Percentiles rank a stretch among this genome's conserved stretches.
These are phyloP conservation scores for Vachellia pachyceras DNA, from an alignment of 306 rosid species.

Conservation along the genomic window DNA sequence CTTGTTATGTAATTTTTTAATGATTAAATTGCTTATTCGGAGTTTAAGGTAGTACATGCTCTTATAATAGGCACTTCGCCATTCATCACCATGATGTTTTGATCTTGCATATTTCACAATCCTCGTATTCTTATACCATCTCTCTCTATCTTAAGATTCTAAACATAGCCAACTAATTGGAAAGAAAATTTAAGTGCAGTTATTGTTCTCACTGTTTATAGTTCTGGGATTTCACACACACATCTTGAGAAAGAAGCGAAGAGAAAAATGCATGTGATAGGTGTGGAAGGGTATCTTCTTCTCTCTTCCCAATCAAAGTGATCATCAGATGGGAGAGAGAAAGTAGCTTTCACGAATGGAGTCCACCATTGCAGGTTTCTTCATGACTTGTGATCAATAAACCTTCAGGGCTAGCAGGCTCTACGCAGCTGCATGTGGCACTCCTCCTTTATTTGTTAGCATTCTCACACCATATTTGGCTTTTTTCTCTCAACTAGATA, in stretches of 20 bases:
- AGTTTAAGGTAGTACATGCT: too few relatives aligned
- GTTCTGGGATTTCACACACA: not conserved
- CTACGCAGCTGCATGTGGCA: not conserved
- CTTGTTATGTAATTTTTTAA: too few relatives aligned
- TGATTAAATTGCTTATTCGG: too few relatives aligned
- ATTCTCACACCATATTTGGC: not conserved
- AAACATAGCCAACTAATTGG: too few relatives aligned
- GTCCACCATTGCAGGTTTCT: not conserved
- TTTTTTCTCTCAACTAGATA: not conserved
- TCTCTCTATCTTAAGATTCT: not conserved
- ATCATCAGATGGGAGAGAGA: not conserved
- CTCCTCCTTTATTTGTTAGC: not conserved
- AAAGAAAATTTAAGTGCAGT: not conserved
- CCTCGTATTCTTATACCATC: not conserved
- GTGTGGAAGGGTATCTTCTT: not conserved
- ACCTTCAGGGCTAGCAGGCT: not conserved
- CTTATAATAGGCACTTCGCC: too few relatives aligned
- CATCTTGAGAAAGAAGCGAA: not conserved
- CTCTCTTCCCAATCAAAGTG: not conserved
- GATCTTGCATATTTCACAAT: not conserved
- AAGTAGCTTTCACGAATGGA: not conserved
- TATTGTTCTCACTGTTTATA: not conserved
- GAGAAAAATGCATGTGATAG: not conserved
- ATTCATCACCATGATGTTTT: not conserved
- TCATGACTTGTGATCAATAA: not conserved